Evolutionary conservation across 345 rosid species (phyloP), one percentile per base, ranked within the genome.

Genomic region (Citrus australasica): DNA sequence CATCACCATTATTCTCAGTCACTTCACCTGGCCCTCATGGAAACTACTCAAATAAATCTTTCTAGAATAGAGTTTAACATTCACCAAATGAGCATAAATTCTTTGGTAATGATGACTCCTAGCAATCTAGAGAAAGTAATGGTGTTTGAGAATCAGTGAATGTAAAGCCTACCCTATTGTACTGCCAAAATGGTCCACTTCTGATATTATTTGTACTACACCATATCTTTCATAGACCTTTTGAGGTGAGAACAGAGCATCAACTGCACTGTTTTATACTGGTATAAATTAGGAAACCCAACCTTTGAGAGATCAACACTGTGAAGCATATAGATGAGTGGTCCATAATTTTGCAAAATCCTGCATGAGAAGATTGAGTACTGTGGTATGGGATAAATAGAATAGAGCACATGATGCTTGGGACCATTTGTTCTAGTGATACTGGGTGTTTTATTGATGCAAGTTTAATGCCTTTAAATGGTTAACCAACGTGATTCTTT

Each of bases 1-100:
- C 61, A 76, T 86, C 74, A 40, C 73, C 83, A 82, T 82, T 73
- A 69, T 80, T 75, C 81, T 60, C 79, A 74, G 78, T 65, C 80
- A 73, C 61, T 42, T 38, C 6, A n/a, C 2, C 76, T 80, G 88
- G 60, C 58, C 86, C 83, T 58, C 28, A 53, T 51, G 9, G 9
- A 35, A 22, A 30, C 40, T 16, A 16, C 30, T 38, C 55, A 14
- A 51, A 76, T 40, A 69, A 76, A 48, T 6, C 27, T 22, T 37
- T 60, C 42, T 35, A 63, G 56, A 40, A 5, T 40, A 4, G 38
- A 24, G 28, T 37, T 68, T 42, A 25, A 32, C 17, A 19, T 65
- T 19, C n/a, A 8, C 69, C 14, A 32, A 30, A 28, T 63, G 21
- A 19, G 37, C 19, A 62, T 6, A 62, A 27, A 62, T 62, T 14